Base-by-base conservation (phyloP, 495 filamentous ascomycete genomes). In the Penicillium canariense region DNA sequence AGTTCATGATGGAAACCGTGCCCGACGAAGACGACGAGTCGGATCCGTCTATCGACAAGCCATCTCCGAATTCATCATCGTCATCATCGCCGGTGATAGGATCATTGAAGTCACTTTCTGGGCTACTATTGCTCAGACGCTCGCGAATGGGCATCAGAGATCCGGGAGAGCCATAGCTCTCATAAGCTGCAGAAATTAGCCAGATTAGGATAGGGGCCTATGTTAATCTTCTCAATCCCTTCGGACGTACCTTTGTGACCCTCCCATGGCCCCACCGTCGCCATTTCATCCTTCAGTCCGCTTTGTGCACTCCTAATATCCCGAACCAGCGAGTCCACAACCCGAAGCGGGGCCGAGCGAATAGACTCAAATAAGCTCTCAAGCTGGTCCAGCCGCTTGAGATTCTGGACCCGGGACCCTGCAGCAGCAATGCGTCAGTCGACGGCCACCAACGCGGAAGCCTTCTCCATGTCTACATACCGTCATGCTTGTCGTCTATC, bases 351-450 rank as follows among this genome's bases (percentile, higher is more conserved):
- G 17, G 71, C 74, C 3, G 70, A 70, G 20, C 73, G 71, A 59
- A 77, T 71, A 35, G 68, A 68, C 31, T 70, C 62, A 58, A 77
- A 73, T 48, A 77, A 62, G 40, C 50, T 59, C 52, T 70, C 70
- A 14, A 77, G 66, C 53, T 71, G 61, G 28, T 66, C 63, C 36
- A 71, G 55, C 52, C 70, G 72, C 36, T 60, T 60, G 23, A 64
- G 56, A 30, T 60, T 43, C 32, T 60, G 60, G 22, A 45, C 52
- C 14, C 52, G 58, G 27, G 56, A 61, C 28, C 58, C 68, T 73
- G 58, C 48, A 56, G 44, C 12, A 30, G n/a, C 36, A 40, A 20
- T 2, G 26, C n/a, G 48, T 65, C 51, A 61, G 42, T 31, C 3
- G 38, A 12, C 9, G 46, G 46, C 42, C 23, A 32, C 30, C 11